phyloP scores from a whole-genome alignment of 345 rosid genomes.

The Combretum micranthum region DNA sequence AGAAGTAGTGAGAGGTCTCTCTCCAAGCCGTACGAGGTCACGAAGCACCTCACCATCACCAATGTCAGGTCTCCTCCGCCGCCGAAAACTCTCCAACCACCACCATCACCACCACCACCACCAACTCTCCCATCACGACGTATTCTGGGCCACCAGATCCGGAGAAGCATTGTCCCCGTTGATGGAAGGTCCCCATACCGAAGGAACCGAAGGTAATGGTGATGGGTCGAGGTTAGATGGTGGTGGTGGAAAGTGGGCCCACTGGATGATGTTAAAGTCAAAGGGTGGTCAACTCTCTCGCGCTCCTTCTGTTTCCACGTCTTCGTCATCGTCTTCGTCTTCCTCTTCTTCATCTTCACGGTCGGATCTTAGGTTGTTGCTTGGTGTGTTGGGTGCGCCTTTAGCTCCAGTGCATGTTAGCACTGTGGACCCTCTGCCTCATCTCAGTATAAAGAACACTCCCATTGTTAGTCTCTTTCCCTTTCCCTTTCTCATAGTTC shows the following conservation, averaged over 20 bases:
- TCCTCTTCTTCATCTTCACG: slow-evolving; percentile 18
- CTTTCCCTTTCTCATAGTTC: background rate
- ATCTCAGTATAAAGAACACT: slow-evolving; percentile 64
- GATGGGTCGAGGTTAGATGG: slow-evolving; percentile 24
- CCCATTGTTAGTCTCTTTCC: slow-evolving; percentile 59
- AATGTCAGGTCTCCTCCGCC: slow-evolving; percentile 43
- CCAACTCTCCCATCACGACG: slow-evolving; percentile 31
- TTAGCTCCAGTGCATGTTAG: slow-evolving; percentile 77
- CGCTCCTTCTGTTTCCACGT: slow-evolving; percentile 39
- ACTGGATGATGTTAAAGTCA: slow-evolving; percentile 40
- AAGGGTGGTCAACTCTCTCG: slow-evolving; percentile 45
- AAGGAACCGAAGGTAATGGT: slow-evolving; percentile 25
- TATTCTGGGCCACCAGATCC: slow-evolving; percentile 37
- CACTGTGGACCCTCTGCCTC: slow-evolving; percentile 50
- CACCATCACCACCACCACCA: slow-evolving; percentile 3
- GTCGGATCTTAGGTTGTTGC: slow-evolving; percentile 78
- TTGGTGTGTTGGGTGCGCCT: slow-evolving; percentile 91
- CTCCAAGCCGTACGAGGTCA: slow-evolving; percentile 46
- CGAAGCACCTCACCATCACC: slow-evolving; percentile 45
- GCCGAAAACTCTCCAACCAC: slow-evolving; percentile 20
- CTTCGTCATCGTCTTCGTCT: slow-evolving; percentile 3
- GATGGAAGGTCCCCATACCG: slow-evolving; percentile 66
- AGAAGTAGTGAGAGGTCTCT: slow-evolving; percentile 51
- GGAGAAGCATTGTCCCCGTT: slow-evolving; percentile 72
- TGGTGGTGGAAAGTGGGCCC: slow-evolving; percentile 54